phyloP scores from a whole-genome alignment of 2,329 filamentous ascomycete genomes.

The Penicillium sp. region DNA sequence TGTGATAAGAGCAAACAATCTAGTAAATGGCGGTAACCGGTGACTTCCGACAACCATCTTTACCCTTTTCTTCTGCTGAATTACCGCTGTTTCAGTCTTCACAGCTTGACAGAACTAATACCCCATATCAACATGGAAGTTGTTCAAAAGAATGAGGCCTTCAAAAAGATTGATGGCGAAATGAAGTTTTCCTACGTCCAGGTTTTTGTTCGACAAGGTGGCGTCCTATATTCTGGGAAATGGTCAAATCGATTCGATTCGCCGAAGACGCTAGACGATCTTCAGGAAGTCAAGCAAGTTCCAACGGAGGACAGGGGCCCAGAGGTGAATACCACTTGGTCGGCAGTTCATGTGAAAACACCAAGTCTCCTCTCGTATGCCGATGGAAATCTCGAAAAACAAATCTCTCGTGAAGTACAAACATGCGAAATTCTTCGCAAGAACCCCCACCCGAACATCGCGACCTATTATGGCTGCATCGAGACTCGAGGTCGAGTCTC shows the following conservation, averaged over 20 bases:
- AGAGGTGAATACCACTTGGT: slow-evolving; percentile 12
- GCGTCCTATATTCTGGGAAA: slow-evolving; percentile 21
- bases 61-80: no score
- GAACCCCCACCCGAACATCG: slow-evolving; percentile 28
- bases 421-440: slow-evolving; percentile 22
- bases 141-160: slow-evolving; percentile 20
- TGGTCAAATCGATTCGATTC: slow-evolving; percentile 13
- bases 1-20: no score
- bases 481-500: slow-evolving; percentile 18
- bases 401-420: slow-evolving; percentile 20
- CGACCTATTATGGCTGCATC: slow-evolving; percentile 20
- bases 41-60: no score
- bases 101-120: no score
- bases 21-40: no score
- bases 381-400: slow-evolving; percentile 15
- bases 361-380: slow-evolving; percentile 19
- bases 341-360: slow-evolving; percentile 19
- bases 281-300: slow-evolving; percentile 15
- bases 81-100: no score
- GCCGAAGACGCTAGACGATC: slow-evolving; percentile 15
- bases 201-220: slow-evolving; percentile 16
- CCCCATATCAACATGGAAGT: slow-evolving; percentile 15
- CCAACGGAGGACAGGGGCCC: slow-evolving; percentile 16
- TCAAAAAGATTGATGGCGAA: slow-evolving; percentile 15
- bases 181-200: slow-evolving; percentile 21